Base-by-base conservation (phyloP, 192 early-diverging fungal genomes). In the Helicostylum pulchrum region DNA sequence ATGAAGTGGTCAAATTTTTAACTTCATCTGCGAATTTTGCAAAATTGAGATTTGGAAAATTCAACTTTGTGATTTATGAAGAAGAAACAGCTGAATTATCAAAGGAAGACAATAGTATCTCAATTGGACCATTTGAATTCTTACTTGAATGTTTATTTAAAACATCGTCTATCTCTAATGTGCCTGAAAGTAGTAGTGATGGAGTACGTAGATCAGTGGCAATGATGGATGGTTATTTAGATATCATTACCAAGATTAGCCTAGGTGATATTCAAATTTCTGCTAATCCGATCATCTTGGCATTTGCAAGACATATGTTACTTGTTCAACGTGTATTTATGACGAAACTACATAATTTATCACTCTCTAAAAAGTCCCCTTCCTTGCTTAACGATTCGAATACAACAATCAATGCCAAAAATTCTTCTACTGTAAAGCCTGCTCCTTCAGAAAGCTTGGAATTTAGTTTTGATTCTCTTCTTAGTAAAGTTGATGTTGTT, bases 291-390 rank as follows among this genome's bases (percentile, higher is more conserved):
- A 70, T 72, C 10, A 67, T 86, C 26, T 61, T 86, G 3, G 82
- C 84, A 2, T 83, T 86, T 62, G 77, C 77, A 0, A 63, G 77
- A 50, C 84, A 85, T 57, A 81, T 83, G 66, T 65, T 85, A 1
- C 73, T 68, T 23, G 78, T 85, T 9, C 81, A 85, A 34, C 72
- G 84, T 15, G 74, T 83, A 7, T 85, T 83, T 32, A 71, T 70
- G 1, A 66, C 77, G 0, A 80, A 75, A 45, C 55, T 76, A 1
- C 45, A 53, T 42, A 51, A 54, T n/a, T 17, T 79, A 15, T 76
- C 73, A 12, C 61, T 68, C 57, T 44, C 71, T 30, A 39, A 39
- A 39, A 39, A 39, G 36, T 9, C 36, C 7, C 9, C 36, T 9
- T 3, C 36, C 9, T 0, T 4, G 9, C 9, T 39, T 39, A 59